phyloP scores from a whole-genome alignment of 192 early-diverging fungal genomes.

The Coemansia sp. region DNA sequence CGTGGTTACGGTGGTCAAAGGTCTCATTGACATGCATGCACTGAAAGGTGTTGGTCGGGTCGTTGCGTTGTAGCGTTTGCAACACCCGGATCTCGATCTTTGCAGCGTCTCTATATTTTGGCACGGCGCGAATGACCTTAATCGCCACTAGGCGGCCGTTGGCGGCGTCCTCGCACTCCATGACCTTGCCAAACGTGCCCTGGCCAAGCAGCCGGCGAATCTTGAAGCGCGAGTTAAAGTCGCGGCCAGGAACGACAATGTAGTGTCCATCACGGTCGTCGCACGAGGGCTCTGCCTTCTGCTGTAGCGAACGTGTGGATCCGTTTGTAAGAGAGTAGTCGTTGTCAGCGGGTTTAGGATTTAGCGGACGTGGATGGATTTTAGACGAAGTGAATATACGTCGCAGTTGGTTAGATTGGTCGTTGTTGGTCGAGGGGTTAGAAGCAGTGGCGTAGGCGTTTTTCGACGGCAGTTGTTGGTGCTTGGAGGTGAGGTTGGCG shows the following conservation, averaged over 20 bases:
- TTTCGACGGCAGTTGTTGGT: constrained; percentile 10
- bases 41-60: constrained; percentile 78
- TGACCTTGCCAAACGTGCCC: constrained; percentile 98
- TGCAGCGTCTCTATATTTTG: constrained; percentile 94
- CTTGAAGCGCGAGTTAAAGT: constrained; percentile 78
- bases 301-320: constrained; percentile 31
- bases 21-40: constrained; percentile 85
- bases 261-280: constrained; percentile 96
- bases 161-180: constrained; percentile 78
- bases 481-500: constrained; percentile 10
- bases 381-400: constrained; percentile 43
- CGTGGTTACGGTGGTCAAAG: constrained; percentile 91
- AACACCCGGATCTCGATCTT: constrained; percentile 88
- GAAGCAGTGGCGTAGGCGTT: neutral
- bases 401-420: constrained; percentile 40
- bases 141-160: constrained; percentile 70
- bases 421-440: constrained; percentile 8
- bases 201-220: constrained; percentile 89
- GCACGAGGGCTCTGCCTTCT: constrained; percentile 60
- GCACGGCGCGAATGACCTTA: constrained; percentile 91
- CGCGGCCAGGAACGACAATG: constrained; percentile 71
- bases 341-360: constrained; percentile 21
- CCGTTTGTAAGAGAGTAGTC: neutral
- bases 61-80: constrained; percentile 72
- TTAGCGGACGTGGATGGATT: constrained; percentile 29